Conservation (phyloP, 345 rosid genomes). For the Lepidium didymum region DNA sequence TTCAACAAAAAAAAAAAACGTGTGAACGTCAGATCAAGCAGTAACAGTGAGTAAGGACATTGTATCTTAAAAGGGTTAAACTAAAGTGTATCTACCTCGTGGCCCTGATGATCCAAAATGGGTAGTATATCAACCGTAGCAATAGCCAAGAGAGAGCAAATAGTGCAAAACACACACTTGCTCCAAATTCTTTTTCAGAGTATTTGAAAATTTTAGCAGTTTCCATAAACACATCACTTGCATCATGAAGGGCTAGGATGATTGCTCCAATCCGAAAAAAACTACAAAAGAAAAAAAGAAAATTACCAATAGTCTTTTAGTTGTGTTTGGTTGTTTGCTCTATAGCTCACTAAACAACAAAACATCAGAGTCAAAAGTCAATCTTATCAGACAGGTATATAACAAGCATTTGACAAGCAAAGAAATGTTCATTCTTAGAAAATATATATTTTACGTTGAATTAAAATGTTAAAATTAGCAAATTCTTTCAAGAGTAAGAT, state of each 20-base stretch:
- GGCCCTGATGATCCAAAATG: slow-evolving; percentile 76
- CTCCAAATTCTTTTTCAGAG: slow-evolving; percentile 78
- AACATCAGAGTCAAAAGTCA: background rate
- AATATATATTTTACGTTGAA: background rate
- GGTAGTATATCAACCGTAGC: slow-evolving; percentile 80
- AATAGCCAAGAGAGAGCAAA: slow-evolving; percentile 92
- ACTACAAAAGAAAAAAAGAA: slow-evolving; percentile 34
- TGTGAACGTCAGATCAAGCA: background rate
- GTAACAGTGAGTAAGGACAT: background rate
- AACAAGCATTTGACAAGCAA: background rate
- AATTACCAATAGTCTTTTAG: background rate
- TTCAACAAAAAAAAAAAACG: slow-evolving; percentile 28
- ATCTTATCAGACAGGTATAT: background rate
- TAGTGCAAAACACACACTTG: slow-evolving; percentile 84
- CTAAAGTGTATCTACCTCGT: slow-evolving; percentile 44
- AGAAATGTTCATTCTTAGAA: background rate
- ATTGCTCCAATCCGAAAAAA: slow-evolving; percentile 81
- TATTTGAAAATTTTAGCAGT: slow-evolving; percentile 90
- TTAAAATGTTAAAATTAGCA: background rate
- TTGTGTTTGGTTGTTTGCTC: background rate
- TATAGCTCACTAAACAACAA: background rate
- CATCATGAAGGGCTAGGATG: slow-evolving; percentile 87
- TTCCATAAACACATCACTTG: slow-evolving; percentile 84
- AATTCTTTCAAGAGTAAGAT: background rate
- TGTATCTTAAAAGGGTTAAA: background rate